Conservation (phyloP, 2,329 filamentous ascomycete genomes). For the Lasiodiplodia citricola region DNA sequence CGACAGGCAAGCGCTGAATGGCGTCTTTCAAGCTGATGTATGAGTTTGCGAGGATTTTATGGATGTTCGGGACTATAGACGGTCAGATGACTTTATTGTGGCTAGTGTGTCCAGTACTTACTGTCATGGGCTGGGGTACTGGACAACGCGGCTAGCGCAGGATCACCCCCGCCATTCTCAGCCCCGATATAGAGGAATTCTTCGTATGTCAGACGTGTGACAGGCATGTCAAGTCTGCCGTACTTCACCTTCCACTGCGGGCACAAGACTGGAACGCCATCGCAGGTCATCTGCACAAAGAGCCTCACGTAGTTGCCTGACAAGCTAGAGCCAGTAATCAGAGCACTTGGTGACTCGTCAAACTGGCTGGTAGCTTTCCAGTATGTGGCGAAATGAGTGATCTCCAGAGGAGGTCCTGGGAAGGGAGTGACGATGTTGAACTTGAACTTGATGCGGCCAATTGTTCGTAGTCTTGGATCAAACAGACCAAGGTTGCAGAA, state of each 20-base stretch:
- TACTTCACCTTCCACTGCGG: constrained; percentile 81
- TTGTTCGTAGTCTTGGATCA: constrained; percentile 86
- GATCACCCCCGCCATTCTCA: constrained; percentile 36
- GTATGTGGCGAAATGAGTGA: constrained; percentile 97
- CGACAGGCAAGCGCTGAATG: constrained; percentile 73
- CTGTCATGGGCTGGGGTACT: constrained; percentile 38
- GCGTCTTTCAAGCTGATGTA: constrained; percentile 83
- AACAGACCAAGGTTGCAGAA: constrained; percentile 88
- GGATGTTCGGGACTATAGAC: constrained; percentile 60
- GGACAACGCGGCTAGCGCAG: constrained; percentile 35
- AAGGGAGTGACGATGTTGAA: constrained; percentile 98
- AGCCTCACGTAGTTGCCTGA: constrained; percentile 94
- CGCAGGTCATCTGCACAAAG: constrained; percentile 89
- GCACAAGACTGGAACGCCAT: constrained; percentile 85
- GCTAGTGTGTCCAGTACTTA: background rate
- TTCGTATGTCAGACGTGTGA: constrained; percentile 76
- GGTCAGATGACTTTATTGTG: background rate
- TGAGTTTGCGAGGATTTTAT: constrained; percentile 73
- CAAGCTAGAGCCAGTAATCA: constrained; percentile 93
- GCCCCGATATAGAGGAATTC: constrained; percentile 66
- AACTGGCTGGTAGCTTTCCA: constrained; percentile 98
- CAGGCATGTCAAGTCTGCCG: constrained; percentile 77
- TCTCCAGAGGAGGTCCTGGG: constrained; percentile 87
- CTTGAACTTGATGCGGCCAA: constrained; percentile 92
- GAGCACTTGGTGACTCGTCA: constrained; percentile 80